Evolutionary conservation across 1,284 basidiomycete species (phyloP).

Genomic region (Calocybe gambosa): DNA sequence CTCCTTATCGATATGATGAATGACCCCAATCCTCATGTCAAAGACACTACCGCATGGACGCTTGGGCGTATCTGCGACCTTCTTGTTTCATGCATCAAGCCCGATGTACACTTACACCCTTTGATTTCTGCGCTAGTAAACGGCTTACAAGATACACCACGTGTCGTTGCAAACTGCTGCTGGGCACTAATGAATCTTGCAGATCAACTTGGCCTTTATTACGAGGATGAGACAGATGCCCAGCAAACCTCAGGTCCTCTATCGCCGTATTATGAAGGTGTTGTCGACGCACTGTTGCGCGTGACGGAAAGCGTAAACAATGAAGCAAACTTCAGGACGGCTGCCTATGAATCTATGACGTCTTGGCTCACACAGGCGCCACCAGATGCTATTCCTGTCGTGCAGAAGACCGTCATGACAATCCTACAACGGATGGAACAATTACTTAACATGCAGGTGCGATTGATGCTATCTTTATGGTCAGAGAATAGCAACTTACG

Average conservation of each 20-base stretch:
- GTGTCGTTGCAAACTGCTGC: constrained; percentile 92
- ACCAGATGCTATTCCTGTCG: constrained; percentile 74
- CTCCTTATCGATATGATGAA: constrained; percentile 95
- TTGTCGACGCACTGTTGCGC: constrained; percentile 75
- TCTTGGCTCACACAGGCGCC: constrained; percentile 82
- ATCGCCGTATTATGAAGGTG: constrained; percentile 86
- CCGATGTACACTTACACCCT: constrained; percentile 83
- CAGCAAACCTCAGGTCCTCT: constrained; percentile 51
- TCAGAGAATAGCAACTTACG: constrained; percentile 1
- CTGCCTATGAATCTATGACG: constrained; percentile 94
- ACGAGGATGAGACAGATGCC: constrained; percentile 55
- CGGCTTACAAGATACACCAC: constrained; percentile 77
- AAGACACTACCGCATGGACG: constrained; percentile 98
- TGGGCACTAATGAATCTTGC: constrained; percentile 96
- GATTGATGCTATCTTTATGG: constrained; percentile 5
- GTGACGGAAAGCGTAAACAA: constrained; percentile 85
- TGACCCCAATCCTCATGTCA: constrained; percentile 82
- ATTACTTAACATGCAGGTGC: constrained; percentile 74
- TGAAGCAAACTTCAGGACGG: constrained; percentile 90
- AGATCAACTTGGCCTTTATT: constrained; percentile 67
- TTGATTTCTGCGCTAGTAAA: constrained; percentile 81
- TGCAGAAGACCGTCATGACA: constrained; percentile 79
- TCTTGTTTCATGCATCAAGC: constrained; percentile 82
- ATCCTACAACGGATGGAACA: constrained; percentile 89
- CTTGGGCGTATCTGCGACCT: constrained; percentile 93